Evolutionary conservation across 2,329 filamentous ascomycete genomes (phyloP), one percentile per base, ranked within the genome.

Genomic region (Mollisia scopiformis): DNA sequence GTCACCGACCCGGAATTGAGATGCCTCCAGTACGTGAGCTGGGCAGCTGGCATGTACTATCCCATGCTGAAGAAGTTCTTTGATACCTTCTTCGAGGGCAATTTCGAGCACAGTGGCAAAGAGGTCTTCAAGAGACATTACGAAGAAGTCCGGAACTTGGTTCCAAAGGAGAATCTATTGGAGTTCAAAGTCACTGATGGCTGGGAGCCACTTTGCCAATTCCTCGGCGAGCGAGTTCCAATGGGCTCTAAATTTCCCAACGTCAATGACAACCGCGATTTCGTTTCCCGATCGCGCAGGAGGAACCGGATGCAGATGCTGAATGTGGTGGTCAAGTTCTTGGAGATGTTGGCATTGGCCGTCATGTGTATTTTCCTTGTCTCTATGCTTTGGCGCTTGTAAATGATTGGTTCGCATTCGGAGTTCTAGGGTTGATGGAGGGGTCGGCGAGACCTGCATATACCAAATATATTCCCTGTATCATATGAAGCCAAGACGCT

Each of bases 231-330:
- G 35, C 11, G 41, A 14, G 21, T 54, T 5, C 51, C 51, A 4
- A 27, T 16, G 21, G 31, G 3, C 14, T n/a, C n/a, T n/a, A 35
- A 41, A 14, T 54, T 54, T 39, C 51, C 51, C 21, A 54, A 14
- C 19, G 23, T 54, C 6, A 54, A 54, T 54, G 33, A 54, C 66
- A 80, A 78, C 21, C 74, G 75, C 50, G 76, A 79, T 59, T 83
- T 83, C 62, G 77, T 82, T 51, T 71, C 76, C 39, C 75, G 80
- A 47, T 82, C 78, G 61, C 73, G 74, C 28, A 71, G 73, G 57
- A 70, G 80, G 47, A 82, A 82, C 68, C 73, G 77, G 55, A 75
- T 74, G 65, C 80, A 82, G 70, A 80, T 81, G 77, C 70, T 76
- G 63, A 82, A 82, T 62, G 78, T 81, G 19, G 71, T 75, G 3